A percentile compares a stretch with the other conserved stretches of the same genome.
phyloP scores from a whole-genome alignment of 495 filamentous ascomycete genomes.

The Lophiotrema nucula region DNA sequence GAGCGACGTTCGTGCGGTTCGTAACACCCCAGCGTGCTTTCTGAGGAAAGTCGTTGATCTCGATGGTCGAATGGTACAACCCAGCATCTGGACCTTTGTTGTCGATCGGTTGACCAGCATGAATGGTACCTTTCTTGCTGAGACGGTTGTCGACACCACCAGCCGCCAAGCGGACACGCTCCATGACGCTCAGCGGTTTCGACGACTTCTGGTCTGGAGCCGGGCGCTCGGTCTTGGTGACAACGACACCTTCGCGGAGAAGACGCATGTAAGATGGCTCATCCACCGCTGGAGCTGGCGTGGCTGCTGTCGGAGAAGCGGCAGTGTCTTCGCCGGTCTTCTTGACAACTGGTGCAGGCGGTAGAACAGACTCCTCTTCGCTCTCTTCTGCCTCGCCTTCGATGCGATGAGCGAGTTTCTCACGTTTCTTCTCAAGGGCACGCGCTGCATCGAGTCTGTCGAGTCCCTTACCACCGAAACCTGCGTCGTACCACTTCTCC shows the following conservation, averaged over 20 bases:
- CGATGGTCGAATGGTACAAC: constrained; percentile 93
- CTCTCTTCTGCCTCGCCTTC: constrained; percentile 80
- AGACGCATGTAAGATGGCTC: constrained; percentile 64
- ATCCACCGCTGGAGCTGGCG: constrained; percentile 44
- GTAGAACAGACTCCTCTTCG: constrained; percentile 50
- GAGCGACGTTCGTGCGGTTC: constrained; percentile 97
- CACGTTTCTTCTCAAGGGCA: constrained; percentile 75
- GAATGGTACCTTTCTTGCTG: constrained; percentile 79
- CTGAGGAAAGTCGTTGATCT: constrained; percentile 99
- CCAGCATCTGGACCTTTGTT: constrained; percentile 98
- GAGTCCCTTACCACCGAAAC: constrained; percentile 93
- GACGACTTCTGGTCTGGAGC: constrained; percentile 48
- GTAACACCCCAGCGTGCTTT: constrained; percentile 99
- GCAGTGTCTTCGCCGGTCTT: constrained; percentile 64
- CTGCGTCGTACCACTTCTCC: constrained; percentile 74
- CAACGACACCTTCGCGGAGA: constrained; percentile 67
- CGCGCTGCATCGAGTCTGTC: constrained; percentile 89
- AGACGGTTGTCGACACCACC: constrained; percentile 83
- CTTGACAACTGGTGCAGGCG: not conserved
- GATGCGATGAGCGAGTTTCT: constrained; percentile 78
- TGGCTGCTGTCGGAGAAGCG: constrained; percentile 59
- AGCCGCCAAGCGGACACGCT: constrained; percentile 80
- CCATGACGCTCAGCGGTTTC: constrained; percentile 79
- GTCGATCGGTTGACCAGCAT: constrained; percentile 92
- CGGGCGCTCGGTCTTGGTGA: constrained; percentile 68